These are phyloP conservation scores for Xylaria sp. DNA, from an alignment of 2,329 filamentous ascomycete species.

Conservation along the genomic window DNA sequence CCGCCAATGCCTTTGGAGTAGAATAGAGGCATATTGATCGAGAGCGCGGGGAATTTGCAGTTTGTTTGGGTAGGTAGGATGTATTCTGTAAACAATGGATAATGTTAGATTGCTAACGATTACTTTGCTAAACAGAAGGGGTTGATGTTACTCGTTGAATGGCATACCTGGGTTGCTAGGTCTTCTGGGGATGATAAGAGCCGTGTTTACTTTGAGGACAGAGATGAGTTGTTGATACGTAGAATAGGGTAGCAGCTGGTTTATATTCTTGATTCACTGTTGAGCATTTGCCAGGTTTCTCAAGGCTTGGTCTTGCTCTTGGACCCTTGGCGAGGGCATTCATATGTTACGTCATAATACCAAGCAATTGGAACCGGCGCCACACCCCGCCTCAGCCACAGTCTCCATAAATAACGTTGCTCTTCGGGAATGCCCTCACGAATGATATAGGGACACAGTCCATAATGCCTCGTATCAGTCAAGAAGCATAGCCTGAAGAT, in stretches of 20 bases:
- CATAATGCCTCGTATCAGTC: background rate
- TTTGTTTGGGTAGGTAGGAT: background rate
- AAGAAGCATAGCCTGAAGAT: background rate
- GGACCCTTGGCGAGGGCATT: constrained; percentile 5
- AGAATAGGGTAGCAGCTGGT: background rate
- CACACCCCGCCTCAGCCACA: constrained; percentile 10
- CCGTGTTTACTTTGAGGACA: background rate
- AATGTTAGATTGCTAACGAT: constrained; percentile 2
- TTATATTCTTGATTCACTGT: constrained; percentile 10
- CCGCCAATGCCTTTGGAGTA: constrained; percentile 59
- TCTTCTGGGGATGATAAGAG: background rate
- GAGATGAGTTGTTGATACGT: background rate
- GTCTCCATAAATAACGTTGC: background rate
- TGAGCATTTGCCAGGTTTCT: constrained; percentile 11
- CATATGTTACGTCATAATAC: constrained; percentile 24
- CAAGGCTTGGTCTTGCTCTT: background rate
- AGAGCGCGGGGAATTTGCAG: background rate
- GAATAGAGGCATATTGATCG: constrained; percentile 58
- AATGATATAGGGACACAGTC: background rate
- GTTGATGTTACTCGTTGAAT: background rate
- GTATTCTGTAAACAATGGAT: background rate
- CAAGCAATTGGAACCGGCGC: too few relatives aligned
- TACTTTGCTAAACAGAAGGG: background rate
- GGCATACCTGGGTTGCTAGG: background rate
- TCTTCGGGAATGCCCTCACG: background rate